Conservation (phyloP, 225 moss, liverwort and hornwort species). For the Straminergon stramineum region DNA sequence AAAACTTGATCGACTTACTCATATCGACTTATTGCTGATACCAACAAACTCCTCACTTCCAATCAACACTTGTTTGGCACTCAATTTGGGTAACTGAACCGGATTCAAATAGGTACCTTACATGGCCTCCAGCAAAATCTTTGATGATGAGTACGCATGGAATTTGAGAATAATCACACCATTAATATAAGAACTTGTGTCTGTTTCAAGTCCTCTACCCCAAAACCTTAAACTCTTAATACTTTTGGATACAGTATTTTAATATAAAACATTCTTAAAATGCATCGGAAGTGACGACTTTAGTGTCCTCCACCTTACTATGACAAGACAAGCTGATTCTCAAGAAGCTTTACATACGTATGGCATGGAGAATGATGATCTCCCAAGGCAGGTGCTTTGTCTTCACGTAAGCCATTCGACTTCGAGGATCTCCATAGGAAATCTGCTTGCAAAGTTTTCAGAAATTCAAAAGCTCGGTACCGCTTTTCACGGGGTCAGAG, state of each 20-base stretch:
- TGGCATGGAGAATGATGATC: slow-evolving; percentile 9
- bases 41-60: background rate
- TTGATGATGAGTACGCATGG: background rate
- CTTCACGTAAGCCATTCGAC: slow-evolving; percentile 52
- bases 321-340: background rate
- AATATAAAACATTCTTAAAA: background rate
- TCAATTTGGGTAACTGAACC: background rate
- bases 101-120: background rate
- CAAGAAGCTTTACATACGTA: slow-evolving; percentile 8
- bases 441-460: slow-evolving; percentile 10
- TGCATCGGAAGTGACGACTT: background rate
- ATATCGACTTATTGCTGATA: background rate
- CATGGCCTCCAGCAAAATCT: background rate
- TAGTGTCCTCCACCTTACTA: background rate
- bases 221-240: background rate
- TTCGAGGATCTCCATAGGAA: slow-evolving; percentile 55
- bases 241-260: background rate
- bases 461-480: background rate
- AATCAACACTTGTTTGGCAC: background rate
- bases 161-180: background rate
- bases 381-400: slow-evolving; percentile 7
- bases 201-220: background rate
- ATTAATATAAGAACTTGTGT: background rate
- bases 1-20: background rate
- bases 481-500: background rate